Evolutionary conservation across 2,329 filamentous ascomycete genomes (phyloP), one percentile per base, ranked within the genome.

Genomic region (Pseudocercospora fuligena): DNA sequence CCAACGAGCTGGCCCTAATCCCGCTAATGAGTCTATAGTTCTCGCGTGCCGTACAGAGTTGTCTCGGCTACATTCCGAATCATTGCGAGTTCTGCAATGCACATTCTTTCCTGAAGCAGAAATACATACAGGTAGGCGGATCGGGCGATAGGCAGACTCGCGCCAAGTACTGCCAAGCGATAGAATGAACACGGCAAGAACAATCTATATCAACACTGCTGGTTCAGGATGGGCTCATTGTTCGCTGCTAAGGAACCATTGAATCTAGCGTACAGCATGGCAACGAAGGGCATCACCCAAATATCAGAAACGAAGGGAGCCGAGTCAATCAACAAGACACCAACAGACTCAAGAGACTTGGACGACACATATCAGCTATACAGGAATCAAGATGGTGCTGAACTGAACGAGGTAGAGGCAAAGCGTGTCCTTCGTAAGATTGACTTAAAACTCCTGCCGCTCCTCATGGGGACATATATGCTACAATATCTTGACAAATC

Each of bases 401-500:
- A 66, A n/a, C 61, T 74, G 33, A 64, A 69, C 43, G 49, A 67
- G 1, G 31, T 53, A 16, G 74, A 75, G 51, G 71, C 69, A 6
- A 68, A 70, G 27, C 67, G 69, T 21, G 69, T 77, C 8, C 68
- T 77, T 4, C 71, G 74, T 4, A 75, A 74, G 60, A 73, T 77
- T 47, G 76, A 78, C 53, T 59, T 68, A 46, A 66, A 72, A 43
- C 69, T 77, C 5, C 61, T 77, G 1, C 74, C 74, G 0, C 71
- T 74, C 6, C 66, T 77, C 1, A 71, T 73, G 29, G 58, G 70
- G 5, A 74, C 74, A 1, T 77, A 80, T 64, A 69, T 79, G 19
- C 65, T 79, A 25, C 78, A 80, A 62, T 73, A 79, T 61, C 74
- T 80, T 3, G 78, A 80, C 67, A 80, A 80, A 54, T 67, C 66